Evolutionary conservation across 139 green algal species (phyloP), one percentile per base, ranked within the genome.

Genomic region (Chlorella ohadii): DNA sequence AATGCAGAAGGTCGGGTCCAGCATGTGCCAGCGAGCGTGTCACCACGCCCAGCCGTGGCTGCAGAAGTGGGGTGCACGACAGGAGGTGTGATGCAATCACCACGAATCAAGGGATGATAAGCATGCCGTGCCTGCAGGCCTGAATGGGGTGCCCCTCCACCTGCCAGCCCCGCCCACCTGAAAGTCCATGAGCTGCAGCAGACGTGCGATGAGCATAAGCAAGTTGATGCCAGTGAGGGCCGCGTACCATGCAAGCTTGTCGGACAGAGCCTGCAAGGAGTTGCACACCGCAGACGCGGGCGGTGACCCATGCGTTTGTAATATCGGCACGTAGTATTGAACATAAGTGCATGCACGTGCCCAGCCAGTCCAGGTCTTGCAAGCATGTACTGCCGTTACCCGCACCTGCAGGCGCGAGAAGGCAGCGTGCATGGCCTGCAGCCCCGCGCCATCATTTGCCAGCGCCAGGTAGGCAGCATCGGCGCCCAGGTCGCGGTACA

Each of bases 181-280:
- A 91, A 98, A 98, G 90, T 98, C 90, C 94, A 98, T 97, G 57
- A 92, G 91, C 87, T 95, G 95, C 68, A 98, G 86, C 78, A 97
- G 63, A 27, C 94, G 88, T 7, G 86, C 88, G 33, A 98, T 94
- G 39, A 96, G 90, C 85, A 98, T 87, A 79, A 98, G 90, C 51
- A 97, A 96, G 87, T 92, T 95, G 85, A 97, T 94, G 77, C 93
- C 94, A 56, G 94, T 95, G 20, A 97, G 76, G 17, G 93, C 91
- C 65, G 93, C 95, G 88, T 97, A 97, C 90, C 89, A 95, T 39
- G 92, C 88, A 55, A 96, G 90, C 70, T 89, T 89, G 61, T 93
- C 79, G 9, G 93, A 88, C 38, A 96, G 85, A 34, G 63, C 59
- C 56, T 88, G 79, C 82, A 91, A 87, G 64, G 44, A 6, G 9